Base-by-base conservation (phyloP, 2,329 filamentous ascomycete species). In the Piedraia hortae region DNA sequence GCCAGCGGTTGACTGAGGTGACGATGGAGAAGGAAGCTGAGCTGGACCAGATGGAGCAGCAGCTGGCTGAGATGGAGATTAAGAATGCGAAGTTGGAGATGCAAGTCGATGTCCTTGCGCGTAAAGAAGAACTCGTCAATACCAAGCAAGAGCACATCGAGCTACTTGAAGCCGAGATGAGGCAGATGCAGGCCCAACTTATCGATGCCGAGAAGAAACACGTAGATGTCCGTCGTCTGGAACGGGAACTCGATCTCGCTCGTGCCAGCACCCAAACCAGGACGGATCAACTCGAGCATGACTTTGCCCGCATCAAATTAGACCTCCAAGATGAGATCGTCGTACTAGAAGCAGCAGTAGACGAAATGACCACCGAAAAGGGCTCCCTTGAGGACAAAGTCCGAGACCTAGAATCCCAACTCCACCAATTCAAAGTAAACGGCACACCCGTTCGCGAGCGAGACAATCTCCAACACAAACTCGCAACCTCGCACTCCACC, bases 301-400 rank as follows among this genome's bases (percentile, higher is more conserved):
- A 29, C 5, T 36, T 40, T 13, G 38, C 36, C 13, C 38, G 39
- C 27, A 43, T 59, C 21, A 14, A 14, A 13, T 10, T 21, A 14
- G 52, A 57, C 14, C 41, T 67, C 6, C 56, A 66, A 33, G 57
- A 65, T 14, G 58, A 59, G 26, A 53, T 60, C 10, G 38, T 50
- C 15, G 46, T 54, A 4, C 34, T 54, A 2, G 47, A 53, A 25
- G 42, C 45, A 13, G 42, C 41, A 14, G 38, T 45, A 5, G 50
- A 53, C 14, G 46, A 51, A 10, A 37, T 42, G 2, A 35, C 43
- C 11, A 40, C 44, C 9, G 49, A 51, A 28, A 68, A 64, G 34
- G 51, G 55, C 5, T 50, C 62, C 18, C 45, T 70, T 1, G 60
- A 73, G 34, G 51, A 61, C 23, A 59, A 59, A 26, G 52, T 60